Evolutionary conservation across 1,284 basidiomycete genomes (phyloP), one percentile per base, ranked within the genome.

Genomic region (Cutaneotrichosporon sp.): DNA sequence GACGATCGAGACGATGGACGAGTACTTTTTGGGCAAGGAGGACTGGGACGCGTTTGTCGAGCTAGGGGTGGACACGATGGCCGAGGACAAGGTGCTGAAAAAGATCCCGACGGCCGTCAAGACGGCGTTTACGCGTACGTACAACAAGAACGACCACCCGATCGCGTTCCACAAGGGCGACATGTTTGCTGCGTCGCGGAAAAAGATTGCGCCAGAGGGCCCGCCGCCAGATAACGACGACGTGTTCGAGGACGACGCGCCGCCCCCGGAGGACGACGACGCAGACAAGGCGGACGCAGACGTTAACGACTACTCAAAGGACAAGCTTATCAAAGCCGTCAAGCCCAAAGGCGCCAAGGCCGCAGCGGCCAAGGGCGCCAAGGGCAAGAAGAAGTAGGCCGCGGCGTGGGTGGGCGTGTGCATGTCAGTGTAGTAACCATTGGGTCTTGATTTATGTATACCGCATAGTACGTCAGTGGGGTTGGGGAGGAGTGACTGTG

Each of bases 21-120:
- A 88, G 44, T 98, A 98, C 73, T 97, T 84, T 74, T 76, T 98
- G 35, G 85, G 85, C 7, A 87, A 88, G 60, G 94, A 97, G 36
- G 94, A 98, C 68, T 94, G 93, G 88, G 96, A 98, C 63, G 85
- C 88, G 10, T 81, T 97, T 48, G 81, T 97, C 50, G 94, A 98
- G 72, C 81, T 98, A 10, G 94, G 93, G 0, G 81, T 98, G 10
- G 93, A 84, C 54, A 80, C 86, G 7, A 82, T 85, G 66, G 83
- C 82, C 60, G 87, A 88, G 43, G 86, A 87, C 0, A 41, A 79
- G 0, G 79, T 91, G 8, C 70, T 88, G 60, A 97, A 94, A 78
- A 86, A 86, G 76, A 90, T 98, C 33, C 79, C 89, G 0, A 69
- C 86, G 0, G 81, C 86, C 0, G 85, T 85, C 39, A 98, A 98